Evolutionary conservation across 345 rosid species (phyloP), one percentile per base, ranked within the genome.

Genomic region (Durio zibethinus): DNA sequence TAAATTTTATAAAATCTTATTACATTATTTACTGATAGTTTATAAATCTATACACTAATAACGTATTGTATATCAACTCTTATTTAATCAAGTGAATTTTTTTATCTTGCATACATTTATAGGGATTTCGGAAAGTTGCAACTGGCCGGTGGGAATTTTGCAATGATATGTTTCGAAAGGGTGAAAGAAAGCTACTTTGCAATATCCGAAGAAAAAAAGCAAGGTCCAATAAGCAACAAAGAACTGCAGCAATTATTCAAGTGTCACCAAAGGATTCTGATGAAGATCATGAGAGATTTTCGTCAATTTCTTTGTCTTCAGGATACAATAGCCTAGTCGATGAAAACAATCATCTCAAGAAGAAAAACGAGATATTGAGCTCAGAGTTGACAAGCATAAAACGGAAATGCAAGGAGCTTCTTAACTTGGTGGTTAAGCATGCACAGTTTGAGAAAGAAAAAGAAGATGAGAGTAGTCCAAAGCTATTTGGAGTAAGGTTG

Each of bases 111-210:
- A n/a, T n/a, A n/a, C n/a, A n/a, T n/a, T 23, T 3, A 18, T 70
- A 93, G 98, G 98, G 98, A 14, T 93, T 93, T 40, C 85, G 94
- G 2, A 93, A 93, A 79, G 88, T 88, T 18, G 85, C 94, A 56
- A 88, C 93, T 6, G 79, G 85, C 79, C 78, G 97, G 64, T 93
- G 97, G 97, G 97, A 93, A 82, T 93, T 93, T 78, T 83, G 90
- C 85, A 93, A 91, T 63, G 91, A 90, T 50, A 89, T 85, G 93
- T 93, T 93, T 75, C 83, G 78, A 50, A 93, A 85, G 73, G 98
- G 91, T 0, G 86, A 85, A 40, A 84, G 84, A 77, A 90, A 93
- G 63, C 84, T 87, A 7, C 84, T 93, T 23, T 77, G 86, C 80
- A 86, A 88, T 66, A 91, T 93, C 47, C 90, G 90, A 62, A 76